Evolutionary conservation across 225 moss, liverwort and hornwort species (phyloP), one percentile per base, ranked within the genome.

Genomic region (Sphagnum contortum): DNA sequence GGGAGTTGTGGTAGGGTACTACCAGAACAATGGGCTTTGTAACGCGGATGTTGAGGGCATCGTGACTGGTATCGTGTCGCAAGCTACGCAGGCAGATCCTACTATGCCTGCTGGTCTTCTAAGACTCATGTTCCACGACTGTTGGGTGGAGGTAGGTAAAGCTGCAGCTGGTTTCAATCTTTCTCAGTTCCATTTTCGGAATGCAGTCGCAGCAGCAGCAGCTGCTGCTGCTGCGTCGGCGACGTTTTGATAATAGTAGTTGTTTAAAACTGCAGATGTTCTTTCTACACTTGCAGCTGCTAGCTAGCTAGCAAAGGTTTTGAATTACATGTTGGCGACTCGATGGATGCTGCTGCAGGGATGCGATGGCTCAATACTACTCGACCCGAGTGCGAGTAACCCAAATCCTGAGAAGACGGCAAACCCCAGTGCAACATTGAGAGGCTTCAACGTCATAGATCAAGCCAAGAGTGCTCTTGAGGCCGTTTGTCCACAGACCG

Each of bases 331-430:
- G 29, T 29, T 29, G 29, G 29, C 29, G 29, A 29, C 29, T 29
- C 29, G 29, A 29, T 29, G 29, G 29, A 29, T 29, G 29, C 29
- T 29, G 29, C 29, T 55, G 81, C 82, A 91, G 89, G 91, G 91
- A 2, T 92, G 91, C 46, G 91, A 92, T 64, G 91, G 68, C n/a
- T 89, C 89, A 0, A 2, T 89, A 13, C 77, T 92, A 6, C 79
- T 92, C 48, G 82, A 79, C 59, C 51, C 77, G 3, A 68, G 73
- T 5, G 49, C 77, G 8, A 53, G 66, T 6, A 64, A 79, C 12
- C 84, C 80, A 0, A 64, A 76, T 6, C 76, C 82, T 29, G 91
- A 92, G 79, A 89, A 79, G 13, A 54, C 4, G 3, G 75, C 87
- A 3, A 12, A 47, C 0, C 91, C 89, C 7, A 87, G 89, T 47